Percentiles rank a stretch among this genome's conserved stretches.
These are phyloP conservation scores for Epichloe elymi DNA, from an alignment of 2,329 filamentous ascomycete genomes.

Conservation along the genomic window DNA sequence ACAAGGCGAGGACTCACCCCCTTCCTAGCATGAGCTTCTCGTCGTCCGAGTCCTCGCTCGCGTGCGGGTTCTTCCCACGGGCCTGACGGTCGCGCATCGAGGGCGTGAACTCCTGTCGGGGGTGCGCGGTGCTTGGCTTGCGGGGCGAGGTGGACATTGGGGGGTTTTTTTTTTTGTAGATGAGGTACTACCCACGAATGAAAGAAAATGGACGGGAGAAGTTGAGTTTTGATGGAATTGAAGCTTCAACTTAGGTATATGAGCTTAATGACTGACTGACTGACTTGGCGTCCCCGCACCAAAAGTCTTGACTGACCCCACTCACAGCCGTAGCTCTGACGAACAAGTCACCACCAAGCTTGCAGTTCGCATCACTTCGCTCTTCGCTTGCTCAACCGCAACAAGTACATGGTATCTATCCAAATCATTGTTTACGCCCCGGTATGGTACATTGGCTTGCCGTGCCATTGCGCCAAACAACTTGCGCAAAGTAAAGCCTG, in stretches of 20 bases:
- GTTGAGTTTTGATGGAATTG: too few relatives aligned
- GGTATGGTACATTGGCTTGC: background rate
- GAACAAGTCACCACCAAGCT: too few relatives aligned
- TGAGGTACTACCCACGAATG: too few relatives aligned
- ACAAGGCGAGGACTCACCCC: background rate
- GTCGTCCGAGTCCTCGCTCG: constrained; percentile 13
- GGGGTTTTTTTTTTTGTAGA: too few relatives aligned
- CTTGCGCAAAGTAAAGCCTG: background rate
- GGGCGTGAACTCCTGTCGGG: constrained; percentile 17
- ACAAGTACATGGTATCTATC: background rate
- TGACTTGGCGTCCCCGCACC: too few relatives aligned
- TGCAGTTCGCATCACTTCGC: background rate
- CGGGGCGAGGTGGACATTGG: background rate
- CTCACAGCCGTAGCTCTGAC: background rate
- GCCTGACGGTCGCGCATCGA: constrained; percentile 46
- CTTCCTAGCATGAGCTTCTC: background rate
- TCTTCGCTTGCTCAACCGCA: background rate
- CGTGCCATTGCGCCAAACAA: background rate
- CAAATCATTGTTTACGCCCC: background rate
- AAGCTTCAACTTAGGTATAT: too few relatives aligned
- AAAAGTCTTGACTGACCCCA: background rate
- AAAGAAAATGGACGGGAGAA: too few relatives aligned
- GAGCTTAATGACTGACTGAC: too few relatives aligned
- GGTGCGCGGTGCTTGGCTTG: too few relatives aligned
- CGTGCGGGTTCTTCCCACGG: constrained; percentile 41